Evolutionary conservation across 352 stramenopile species (phyloP).

Genomic region (Phytophthora idaei): DNA sequence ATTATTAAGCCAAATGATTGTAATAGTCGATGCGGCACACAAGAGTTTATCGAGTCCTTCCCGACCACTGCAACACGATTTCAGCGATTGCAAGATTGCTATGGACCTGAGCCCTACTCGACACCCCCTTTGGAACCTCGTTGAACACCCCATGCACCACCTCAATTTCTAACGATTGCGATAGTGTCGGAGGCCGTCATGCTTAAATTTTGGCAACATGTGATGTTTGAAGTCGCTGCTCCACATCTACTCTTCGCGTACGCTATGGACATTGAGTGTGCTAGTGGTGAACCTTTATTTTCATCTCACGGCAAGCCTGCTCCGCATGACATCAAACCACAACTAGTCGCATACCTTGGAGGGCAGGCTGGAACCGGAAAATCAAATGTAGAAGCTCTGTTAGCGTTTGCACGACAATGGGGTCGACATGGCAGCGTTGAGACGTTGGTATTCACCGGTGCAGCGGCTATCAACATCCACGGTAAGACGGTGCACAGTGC

Average conservation of each 20-base stretch:
- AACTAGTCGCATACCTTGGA: constrained; percentile 15
- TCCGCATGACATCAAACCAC: constrained; percentile 8
- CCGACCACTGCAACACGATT: constrained; percentile 7
- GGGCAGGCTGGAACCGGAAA: constrained; percentile 8
- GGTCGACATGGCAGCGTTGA: constrained; percentile 1
- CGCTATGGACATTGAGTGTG: not conserved
- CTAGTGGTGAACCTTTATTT: not conserved
- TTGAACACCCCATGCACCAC: not conserved
- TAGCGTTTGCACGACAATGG: constrained; percentile 5
- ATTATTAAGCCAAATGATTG: no score
- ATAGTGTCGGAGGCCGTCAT: not conserved
- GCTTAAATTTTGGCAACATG: not conserved
- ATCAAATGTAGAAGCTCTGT: constrained; percentile 6
- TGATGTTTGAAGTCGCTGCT: constrained; percentile 1
- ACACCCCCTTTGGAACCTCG: not conserved
- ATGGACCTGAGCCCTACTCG: not conserved
- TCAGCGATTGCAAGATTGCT: not conserved
- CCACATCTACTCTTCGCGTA: not conserved
- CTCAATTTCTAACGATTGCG: not conserved
- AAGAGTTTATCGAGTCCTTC: no score
- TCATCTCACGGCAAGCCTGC: constrained; percentile 14
- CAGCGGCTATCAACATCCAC: constrained; percentile 17
- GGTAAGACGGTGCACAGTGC: constrained; percentile 14
- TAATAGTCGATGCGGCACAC: no score
- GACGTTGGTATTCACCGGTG: constrained; percentile 7